Evolutionary conservation across 2,329 filamentous ascomycete genomes (phyloP).

Genomic region (Aureobasidium uvarum): DNA sequence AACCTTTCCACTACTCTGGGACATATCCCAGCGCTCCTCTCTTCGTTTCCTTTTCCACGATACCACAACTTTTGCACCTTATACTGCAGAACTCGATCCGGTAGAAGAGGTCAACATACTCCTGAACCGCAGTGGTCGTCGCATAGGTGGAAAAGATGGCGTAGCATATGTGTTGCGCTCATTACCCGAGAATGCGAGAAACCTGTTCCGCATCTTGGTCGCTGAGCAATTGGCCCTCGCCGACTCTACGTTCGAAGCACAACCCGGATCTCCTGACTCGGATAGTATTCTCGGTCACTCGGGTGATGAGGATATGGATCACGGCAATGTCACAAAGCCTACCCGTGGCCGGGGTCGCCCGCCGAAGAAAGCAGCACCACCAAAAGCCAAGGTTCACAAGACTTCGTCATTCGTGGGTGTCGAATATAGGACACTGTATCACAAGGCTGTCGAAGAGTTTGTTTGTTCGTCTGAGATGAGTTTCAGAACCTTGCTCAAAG

Average conservation of each 20-base stretch:
- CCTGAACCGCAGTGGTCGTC: slow-evolving; percentile 73
- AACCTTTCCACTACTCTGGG: slow-evolving; percentile 85
- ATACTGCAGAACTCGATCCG: slow-evolving; percentile 71
- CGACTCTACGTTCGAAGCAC: slow-evolving; percentile 46
- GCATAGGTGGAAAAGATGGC: slow-evolving; percentile 84
- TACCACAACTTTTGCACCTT: slow-evolving; percentile 81
- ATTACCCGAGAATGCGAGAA: slow-evolving; percentile 87
- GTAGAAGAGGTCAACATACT: slow-evolving; percentile 90
- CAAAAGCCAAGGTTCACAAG: slow-evolving; percentile 1
- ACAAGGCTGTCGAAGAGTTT: slow-evolving; percentile 94
- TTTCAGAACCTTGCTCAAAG: slow-evolving; percentile 89
- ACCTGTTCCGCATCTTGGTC: slow-evolving; percentile 79
- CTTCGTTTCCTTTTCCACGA: slow-evolving; percentile 92
- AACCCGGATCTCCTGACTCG: slow-evolving; percentile 29
- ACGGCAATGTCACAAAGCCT: slow-evolving; percentile 34
- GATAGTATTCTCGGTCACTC: slow-evolving; percentile 20
- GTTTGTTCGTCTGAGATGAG: slow-evolving; percentile 96
- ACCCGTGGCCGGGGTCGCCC: slow-evolving; percentile 27
- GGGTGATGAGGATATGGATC: slow-evolving; percentile 31
- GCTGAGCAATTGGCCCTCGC: slow-evolving; percentile 73
- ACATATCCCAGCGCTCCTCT: slow-evolving; percentile 75
- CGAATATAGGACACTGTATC: slow-evolving; percentile 88
- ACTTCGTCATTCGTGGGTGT: slow-evolving; percentile 58
- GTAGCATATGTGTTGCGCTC: slow-evolving; percentile 87
- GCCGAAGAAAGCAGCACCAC: slow-evolving; percentile 20